Base-by-base conservation (phyloP, 306 rosid species). In the Prunus fruticosa region DNA sequence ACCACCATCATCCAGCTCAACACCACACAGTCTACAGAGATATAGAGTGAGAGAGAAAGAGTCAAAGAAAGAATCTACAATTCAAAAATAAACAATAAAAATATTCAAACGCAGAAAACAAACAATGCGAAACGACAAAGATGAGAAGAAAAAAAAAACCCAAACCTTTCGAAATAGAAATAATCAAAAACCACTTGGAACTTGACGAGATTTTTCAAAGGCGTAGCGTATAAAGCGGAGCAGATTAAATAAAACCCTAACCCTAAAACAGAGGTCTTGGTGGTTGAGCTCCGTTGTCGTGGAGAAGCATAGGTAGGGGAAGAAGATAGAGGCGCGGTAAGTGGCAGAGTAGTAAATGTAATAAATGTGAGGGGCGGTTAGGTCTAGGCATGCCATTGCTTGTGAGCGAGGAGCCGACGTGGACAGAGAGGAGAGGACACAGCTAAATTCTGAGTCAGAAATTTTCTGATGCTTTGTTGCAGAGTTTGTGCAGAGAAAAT, bases 331-430 rank as follows among this genome's bases (percentile, higher is more conserved):
- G 75, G 41, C 16, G 75, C 69, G 82, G 9, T 9, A 18, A 84
- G 85, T 81, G 91, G 90, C 84, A 83, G 76, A 83, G 78, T 6
- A 66, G 91, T 87, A 91, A 91, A 86, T 88, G 85, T 1, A 6
- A 69, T 76, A 45, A 89, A 87, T 74, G 83, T 11, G 11, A 58
- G 75, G 83, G 89, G 78, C 69, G 58, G 78, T 76, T 62, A 25
- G 57, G 74, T 64, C 75, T 15, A 30, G 51, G 72, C 58, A 77
- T 19, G 82, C 72, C 82, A 85, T 68, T 73, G 84, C 73, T 75
- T 74, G 86, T 78, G 84, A 82, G 41, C 22, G 13, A 66, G 43
- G 12, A 53, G 73, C 45, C 75, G 70, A 84, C 81, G 84, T 72
- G 82, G 47, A 71, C 34, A 23, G 69, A 22, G 19, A 25, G n/a